Evolutionary conservation across 2,329 filamentous ascomycete species (phyloP).

Genomic region (Colletotrichum simmondsii): DNA sequence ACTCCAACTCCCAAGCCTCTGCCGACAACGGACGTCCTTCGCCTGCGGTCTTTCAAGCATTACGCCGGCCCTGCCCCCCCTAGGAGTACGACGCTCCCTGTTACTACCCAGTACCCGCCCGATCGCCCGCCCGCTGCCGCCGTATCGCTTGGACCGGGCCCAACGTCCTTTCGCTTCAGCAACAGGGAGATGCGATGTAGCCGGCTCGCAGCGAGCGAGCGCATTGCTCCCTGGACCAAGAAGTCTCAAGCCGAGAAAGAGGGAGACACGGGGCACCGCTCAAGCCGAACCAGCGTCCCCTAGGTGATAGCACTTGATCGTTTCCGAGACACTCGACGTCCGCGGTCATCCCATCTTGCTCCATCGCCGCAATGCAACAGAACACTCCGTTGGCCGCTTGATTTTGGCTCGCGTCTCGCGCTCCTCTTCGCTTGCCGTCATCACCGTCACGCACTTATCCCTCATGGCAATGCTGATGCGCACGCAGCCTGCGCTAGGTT

Average conservation of each 20-base stretch:
- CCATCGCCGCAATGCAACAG: neutral
- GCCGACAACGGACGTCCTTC: slow-evolving; percentile 27
- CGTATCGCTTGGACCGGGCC: neutral
- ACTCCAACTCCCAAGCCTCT: slow-evolving; percentile 17
- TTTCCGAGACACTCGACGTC: slow-evolving; percentile 27
- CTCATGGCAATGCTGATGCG: neutral
- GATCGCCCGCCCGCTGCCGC: neutral
- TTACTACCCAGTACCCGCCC: neutral
- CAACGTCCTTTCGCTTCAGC: neutral
- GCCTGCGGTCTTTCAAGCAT: neutral
- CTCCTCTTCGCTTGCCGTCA: neutral
- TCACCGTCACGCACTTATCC: neutral
- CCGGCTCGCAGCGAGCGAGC: neutral
- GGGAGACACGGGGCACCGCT: slow-evolving; percentile 1
- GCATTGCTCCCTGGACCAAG: neutral
- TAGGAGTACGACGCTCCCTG: neutral
- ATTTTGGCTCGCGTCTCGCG: slow-evolving; percentile 23
- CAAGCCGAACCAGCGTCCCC: slow-evolving; percentile 26
- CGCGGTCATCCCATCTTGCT: slow-evolving; percentile 25
- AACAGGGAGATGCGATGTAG: neutral
- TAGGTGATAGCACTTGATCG: slow-evolving; percentile 1
- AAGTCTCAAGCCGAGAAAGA: neutral
- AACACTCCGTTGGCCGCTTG: neutral
- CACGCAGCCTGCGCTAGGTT: neutral
- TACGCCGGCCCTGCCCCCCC: neutral